Percentiles rank a stretch among this genome's conserved stretches.
Conservation (phyloP, 208 protist species). For the Porcisia hertigi region DNA sequence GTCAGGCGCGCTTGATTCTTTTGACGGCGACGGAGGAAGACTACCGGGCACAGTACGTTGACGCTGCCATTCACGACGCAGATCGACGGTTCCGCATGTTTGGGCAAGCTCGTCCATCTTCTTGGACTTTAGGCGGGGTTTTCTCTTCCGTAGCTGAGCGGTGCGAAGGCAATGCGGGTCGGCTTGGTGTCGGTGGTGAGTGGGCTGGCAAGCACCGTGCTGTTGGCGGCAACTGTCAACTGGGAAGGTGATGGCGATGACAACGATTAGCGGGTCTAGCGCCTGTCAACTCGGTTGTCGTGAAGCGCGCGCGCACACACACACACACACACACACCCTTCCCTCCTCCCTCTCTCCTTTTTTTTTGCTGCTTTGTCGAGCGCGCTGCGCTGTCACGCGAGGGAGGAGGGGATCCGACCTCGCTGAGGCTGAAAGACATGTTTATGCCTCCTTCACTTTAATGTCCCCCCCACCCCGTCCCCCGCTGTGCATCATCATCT, state of each 20-base stretch:
- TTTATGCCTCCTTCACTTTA: too few relatives aligned
- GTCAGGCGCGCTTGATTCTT: conserved; percentile 36
- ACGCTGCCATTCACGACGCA: conserved; percentile 32
- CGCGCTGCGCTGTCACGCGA: too few relatives aligned
- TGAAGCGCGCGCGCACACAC: too few relatives aligned
- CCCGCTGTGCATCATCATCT: neutral
- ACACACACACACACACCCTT: too few relatives aligned
- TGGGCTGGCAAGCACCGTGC: neutral
- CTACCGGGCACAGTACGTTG: conserved; percentile 35
- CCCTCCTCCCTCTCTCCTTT: too few relatives aligned
- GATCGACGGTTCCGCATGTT: conserved; percentile 25
- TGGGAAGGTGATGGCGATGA: conserved; percentile 12
- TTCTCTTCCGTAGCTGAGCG: neutral
- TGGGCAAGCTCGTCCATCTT: conserved; percentile 18
- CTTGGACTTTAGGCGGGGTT: neutral
- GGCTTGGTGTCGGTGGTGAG: neutral
- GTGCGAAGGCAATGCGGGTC: neutral
- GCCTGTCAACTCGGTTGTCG: neutral
- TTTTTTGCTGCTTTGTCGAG: too few relatives aligned
- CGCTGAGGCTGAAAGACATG: neutral
- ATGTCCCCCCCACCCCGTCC: neutral
- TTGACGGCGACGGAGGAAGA: conserved; percentile 41
- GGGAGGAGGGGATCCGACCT: neutral
- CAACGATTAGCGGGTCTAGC: neutral
- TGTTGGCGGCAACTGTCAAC: neutral